A percentile compares a stretch with the other conserved stretches of the same genome.
Conservation (phyloP, 1,284 basidiomycete species). For the Melampsora americana region DNA sequence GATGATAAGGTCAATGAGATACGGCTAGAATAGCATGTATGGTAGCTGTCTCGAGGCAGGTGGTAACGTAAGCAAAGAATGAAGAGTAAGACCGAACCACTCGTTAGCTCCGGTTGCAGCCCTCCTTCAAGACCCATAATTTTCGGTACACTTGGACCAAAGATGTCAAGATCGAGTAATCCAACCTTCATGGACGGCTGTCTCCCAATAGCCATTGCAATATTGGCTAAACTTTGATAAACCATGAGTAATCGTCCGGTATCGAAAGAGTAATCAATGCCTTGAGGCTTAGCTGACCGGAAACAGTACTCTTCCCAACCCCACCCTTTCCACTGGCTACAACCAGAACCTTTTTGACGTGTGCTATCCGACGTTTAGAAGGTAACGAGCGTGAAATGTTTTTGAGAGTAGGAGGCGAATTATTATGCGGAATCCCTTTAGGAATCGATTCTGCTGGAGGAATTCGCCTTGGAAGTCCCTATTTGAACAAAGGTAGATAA, state of each 20-base stretch:
- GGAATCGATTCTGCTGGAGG: neutral
- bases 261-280: constrained; percentile 7
- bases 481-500: neutral
- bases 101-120: constrained; percentile 75
- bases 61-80: constrained; percentile 11
- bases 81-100: constrained; percentile 45
- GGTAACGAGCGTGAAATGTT: constrained; percentile 38
- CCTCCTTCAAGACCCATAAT: constrained; percentile 82
- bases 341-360: constrained; percentile 66
- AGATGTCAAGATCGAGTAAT: constrained; percentile 89
- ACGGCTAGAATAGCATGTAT: constrained; percentile 60
- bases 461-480: constrained; percentile 1
- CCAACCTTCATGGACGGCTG: constrained; percentile 62
- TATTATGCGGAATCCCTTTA: constrained; percentile 16
- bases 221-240: constrained; percentile 63
- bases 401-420: constrained; percentile 26
- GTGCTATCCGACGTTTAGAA: constrained; percentile 51
- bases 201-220: constrained; percentile 69
- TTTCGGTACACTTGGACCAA: constrained; percentile 92
- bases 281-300: constrained; percentile 61
- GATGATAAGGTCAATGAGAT: neutral
- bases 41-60: constrained; percentile 10
- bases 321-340: constrained; percentile 96
- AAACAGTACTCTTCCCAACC: constrained; percentile 92
- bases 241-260: neutral